A percentile compares a stretch with the other conserved stretches of the same genome.
Conservation (phyloP, 2,329 filamentous ascomycete species). For the Ascochyta viciae-villosae region DNA sequence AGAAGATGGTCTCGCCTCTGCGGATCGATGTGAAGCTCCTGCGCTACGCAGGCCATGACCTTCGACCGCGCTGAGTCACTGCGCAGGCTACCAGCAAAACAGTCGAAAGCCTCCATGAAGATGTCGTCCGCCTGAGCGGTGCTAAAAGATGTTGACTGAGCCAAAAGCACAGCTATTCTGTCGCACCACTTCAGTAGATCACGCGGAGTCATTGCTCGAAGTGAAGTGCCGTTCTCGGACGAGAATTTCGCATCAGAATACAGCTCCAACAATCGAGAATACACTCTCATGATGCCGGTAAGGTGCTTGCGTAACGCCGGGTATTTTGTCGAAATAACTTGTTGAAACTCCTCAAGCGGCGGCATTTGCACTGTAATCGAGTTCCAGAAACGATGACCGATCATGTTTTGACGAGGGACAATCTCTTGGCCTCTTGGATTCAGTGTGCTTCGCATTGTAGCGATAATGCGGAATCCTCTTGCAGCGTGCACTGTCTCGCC, state of each 20-base stretch:
- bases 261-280: conserved; percentile 53
- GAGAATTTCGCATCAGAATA: conserved; percentile 55
- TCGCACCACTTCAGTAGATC: conserved; percentile 93
- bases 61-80: conserved; percentile 66
- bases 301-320: conserved; percentile 69
- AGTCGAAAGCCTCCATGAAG: conserved; percentile 92
- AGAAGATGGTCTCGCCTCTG: conserved; percentile 83
- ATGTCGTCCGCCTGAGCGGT: conserved; percentile 81
- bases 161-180: conserved; percentile 72
- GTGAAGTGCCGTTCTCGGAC: conserved; percentile 61
- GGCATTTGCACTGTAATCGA: conserved; percentile 73
- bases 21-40: conserved; percentile 85
- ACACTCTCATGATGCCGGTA: conserved; percentile 64
- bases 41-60: conserved; percentile 75
- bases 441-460: conserved; percentile 78
- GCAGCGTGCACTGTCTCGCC: conserved; percentile 85
- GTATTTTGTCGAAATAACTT: conserved; percentile 75
- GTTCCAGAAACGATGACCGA: conserved; percentile 88
- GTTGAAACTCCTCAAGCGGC: conserved; percentile 71
- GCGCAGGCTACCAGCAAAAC: conserved; percentile 83
- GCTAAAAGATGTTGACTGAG: conserved; percentile 66
- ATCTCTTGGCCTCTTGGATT: conserved; percentile 74
- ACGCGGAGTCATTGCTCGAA: conserved; percentile 70
- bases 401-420: conserved; percentile 70
- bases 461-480: conserved; percentile 87